Evolutionary conservation across 2,329 filamentous ascomycete species (phyloP), one percentile per base, ranked within the genome.

Genomic region (Blastomyces gilchristii): DNA sequence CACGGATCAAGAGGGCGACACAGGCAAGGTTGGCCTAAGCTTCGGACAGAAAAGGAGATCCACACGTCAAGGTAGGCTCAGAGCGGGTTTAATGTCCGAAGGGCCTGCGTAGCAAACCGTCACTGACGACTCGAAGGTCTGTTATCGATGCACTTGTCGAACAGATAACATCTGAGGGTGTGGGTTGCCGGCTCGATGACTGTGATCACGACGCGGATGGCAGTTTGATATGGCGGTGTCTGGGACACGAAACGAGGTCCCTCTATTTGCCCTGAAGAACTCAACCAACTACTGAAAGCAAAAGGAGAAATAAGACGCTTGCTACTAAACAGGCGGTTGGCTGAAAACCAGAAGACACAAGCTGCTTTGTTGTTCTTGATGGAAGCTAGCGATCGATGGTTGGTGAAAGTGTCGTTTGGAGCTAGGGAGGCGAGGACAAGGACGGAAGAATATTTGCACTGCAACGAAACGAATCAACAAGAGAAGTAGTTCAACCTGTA

Each of bases 371-470:
- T 50, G 22, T 50, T 28, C 47, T 50, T 28, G 47, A 50, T 6
- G 12, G 47, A 28, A 28, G 47, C 47, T 22, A 49, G n/a, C n/a
- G 47, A 25, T 25, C n/a, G n/a, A 22, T 22, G n/a, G 47, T 3
- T 34, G 47, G 31, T 34, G n/a, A n/a, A 49, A 14, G 22, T 49
- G n/a, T 22, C 22, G 47, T 49, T 49, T 47, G 34, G 39, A 25
- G 1, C 31, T 41, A n/a, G 41, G 53, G 49, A 37, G 41, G 28
- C 31, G 54, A 64, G 59, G 62, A 52, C n/a, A 45, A 63, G 47
- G 65, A 67, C 62, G 62, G 64, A 67, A 61, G 63, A 54, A 66
- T 66, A 64, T 60, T 71, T 71, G 69, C 70, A 72, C 71, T 70
- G 69, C 69, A 70, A 69, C 65, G 68, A 25, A 14, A 65, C 65